Conservation (phyloP, 164 flowering plant genomes). For the Magnolia changhungtana region DNA sequence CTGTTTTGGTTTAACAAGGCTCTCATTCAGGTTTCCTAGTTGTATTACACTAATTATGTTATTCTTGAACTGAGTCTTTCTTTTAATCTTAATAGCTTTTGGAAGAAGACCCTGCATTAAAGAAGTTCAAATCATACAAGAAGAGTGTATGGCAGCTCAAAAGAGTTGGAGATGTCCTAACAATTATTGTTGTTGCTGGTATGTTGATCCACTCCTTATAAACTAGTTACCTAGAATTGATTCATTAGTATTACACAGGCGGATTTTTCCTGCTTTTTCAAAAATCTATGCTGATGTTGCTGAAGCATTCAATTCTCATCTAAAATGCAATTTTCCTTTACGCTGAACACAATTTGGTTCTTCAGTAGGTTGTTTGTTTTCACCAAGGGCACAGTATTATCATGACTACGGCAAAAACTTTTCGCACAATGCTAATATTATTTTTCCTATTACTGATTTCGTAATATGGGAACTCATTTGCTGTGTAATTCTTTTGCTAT, state of each 20-base stretch:
- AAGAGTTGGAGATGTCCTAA: slow-evolving; percentile 68
- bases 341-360: no score
- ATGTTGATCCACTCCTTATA: slow-evolving; percentile 13
- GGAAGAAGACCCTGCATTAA: slow-evolving; percentile 68
- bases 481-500: no score
- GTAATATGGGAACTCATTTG: no score
- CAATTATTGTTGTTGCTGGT: slow-evolving; percentile 78
- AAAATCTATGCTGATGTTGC: background rate
- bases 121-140: slow-evolving; percentile 68
- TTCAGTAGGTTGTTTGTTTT: no score
- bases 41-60: background rate
- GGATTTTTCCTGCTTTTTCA: background rate
- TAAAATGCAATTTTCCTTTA: no score
- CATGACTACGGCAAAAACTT: no score
- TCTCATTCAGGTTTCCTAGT: background rate
- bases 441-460: no score
- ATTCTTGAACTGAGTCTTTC: background rate
- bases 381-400: no score
- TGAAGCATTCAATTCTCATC: background rate
- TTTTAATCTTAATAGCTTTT: slow-evolving; percentile 49
- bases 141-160: slow-evolving; percentile 45
- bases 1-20: background rate
- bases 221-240: background rate
- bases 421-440: no score
- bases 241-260: background rate